Evolutionary conservation across 2,329 filamentous ascomycete genomes (phyloP).

Genomic region (Phialocephala sp.): DNA sequence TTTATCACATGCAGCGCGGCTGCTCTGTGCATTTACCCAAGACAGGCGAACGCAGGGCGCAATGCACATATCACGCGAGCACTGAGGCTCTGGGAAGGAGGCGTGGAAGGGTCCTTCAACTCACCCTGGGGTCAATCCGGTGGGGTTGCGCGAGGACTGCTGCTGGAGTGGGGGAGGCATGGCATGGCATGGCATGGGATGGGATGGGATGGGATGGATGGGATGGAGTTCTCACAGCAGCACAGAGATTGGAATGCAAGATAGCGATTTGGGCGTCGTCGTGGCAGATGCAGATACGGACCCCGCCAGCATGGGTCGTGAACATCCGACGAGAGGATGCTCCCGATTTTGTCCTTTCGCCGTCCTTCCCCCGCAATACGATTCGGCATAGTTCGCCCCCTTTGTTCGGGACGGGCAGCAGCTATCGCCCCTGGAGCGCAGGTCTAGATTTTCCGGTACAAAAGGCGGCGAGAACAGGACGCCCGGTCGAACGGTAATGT

Average conservation of each 20-base stretch:
- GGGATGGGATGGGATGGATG: no score
- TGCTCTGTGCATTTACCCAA: conserved; percentile 1
- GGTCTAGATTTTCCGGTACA: neutral
- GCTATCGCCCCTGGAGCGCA: neutral
- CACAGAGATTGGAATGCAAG: neutral
- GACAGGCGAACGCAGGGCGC: neutral
- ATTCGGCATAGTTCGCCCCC: neutral
- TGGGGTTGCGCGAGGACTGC: no score
- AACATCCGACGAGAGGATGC: conserved; percentile 8
- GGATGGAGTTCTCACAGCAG: neutral
- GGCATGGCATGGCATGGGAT: neutral
- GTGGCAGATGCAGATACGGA: conserved; percentile 3
- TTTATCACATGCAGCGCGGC: conserved; percentile 3
- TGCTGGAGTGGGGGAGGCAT: no score
- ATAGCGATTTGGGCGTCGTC: conserved; percentile 3
- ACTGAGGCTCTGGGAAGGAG: conserved; percentile 13
- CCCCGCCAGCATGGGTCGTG: neutral
- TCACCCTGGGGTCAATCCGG: no score
- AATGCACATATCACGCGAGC: conserved; percentile 21
- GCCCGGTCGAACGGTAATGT: neutral
- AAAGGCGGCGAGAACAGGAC: neutral
- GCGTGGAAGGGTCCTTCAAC: neutral
- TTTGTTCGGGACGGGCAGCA: conserved; percentile 2
- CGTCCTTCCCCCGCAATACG: neutral
- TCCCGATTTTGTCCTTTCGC: neutral